A percentile compares a stretch with the other conserved stretches of the same genome.
These are phyloP conservation scores for Colletotrichum sp. DNA, from an alignment of 2,329 filamentous ascomycete species.

Conservation along the genomic window DNA sequence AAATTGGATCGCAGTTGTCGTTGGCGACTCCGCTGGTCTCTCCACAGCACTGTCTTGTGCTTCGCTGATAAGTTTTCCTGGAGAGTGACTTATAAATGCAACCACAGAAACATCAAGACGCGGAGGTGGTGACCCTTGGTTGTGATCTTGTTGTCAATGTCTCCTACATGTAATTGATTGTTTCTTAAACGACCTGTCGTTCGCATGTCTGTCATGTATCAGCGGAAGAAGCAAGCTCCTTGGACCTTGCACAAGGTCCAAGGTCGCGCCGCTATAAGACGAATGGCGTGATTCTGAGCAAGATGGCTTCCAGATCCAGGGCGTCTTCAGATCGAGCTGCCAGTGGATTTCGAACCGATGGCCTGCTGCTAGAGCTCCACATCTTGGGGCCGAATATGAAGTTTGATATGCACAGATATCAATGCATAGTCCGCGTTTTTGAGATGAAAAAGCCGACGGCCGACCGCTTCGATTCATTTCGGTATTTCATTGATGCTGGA, in stretches of 20 bases:
- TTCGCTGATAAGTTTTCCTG: background rate
- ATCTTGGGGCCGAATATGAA: background rate
- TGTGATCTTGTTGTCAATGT: background rate
- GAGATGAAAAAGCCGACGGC: background rate
- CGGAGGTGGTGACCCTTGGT: background rate
- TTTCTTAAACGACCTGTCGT: background rate
- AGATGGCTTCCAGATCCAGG: background rate
- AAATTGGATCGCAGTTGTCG: conserved; percentile 4
- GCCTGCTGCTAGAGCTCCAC: background rate
- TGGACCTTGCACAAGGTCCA: background rate
- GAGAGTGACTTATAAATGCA: background rate
- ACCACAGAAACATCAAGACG: background rate
- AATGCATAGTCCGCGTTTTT: background rate
- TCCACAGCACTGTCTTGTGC: conserved; percentile 1
- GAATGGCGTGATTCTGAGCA: background rate
- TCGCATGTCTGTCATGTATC: background rate
- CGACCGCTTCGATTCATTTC: background rate
- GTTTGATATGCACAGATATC: background rate
- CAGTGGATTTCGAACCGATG: background rate
- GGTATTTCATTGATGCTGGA: background rate
- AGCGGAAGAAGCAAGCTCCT: background rate
- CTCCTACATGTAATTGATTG: background rate
- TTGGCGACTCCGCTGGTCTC: conserved; percentile 4
- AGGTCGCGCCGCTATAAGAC: background rate
- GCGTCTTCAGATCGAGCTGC: background rate